Evolutionary conservation across 1,284 basidiomycete genomes (phyloP).

Genomic region (Tilletia caries): DNA sequence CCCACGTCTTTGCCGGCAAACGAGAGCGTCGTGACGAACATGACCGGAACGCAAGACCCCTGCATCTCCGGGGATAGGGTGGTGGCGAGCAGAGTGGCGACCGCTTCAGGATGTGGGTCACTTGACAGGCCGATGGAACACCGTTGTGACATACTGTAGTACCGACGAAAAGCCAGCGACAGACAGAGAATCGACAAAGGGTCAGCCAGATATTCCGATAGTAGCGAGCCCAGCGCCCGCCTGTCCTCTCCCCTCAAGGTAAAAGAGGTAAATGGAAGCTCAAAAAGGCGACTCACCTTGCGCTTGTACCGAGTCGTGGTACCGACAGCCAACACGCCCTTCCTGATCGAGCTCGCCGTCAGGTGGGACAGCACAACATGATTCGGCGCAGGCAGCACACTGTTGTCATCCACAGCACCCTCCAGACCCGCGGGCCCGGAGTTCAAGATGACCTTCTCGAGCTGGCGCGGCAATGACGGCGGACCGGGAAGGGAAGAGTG

Average conservation of each 20-base stretch:
- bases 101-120: neutral
- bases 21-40: too few species aligned
- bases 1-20: too few species aligned
- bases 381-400: constrained; percentile 78
- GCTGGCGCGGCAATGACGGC: constrained; percentile 79
- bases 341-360: constrained; percentile 90
- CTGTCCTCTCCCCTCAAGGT: neutral
- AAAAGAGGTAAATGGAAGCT: too few species aligned
- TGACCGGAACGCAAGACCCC: too few species aligned
- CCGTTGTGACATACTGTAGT: constrained; percentile 64
- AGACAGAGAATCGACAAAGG: constrained; percentile 17
- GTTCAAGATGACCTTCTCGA: constrained; percentile 92
- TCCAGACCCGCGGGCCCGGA: constrained; percentile 35
- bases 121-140: constrained; percentile 66
- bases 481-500: constrained; percentile 34
- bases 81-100: neutral
- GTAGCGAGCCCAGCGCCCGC: neutral
- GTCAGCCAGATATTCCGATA: too few species aligned
- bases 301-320: constrained; percentile 88
- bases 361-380: constrained; percentile 94
- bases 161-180: constrained; percentile 18
- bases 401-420: constrained; percentile 73
- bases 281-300: constrained; percentile 64
- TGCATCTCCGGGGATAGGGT: neutral
- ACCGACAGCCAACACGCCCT: constrained; percentile 88